A percentile compares a stretch with the other conserved stretches of the same genome.
phyloP scores from a whole-genome alignment of 2,329 filamentous ascomycete species.

The Penicillium sp. region DNA sequence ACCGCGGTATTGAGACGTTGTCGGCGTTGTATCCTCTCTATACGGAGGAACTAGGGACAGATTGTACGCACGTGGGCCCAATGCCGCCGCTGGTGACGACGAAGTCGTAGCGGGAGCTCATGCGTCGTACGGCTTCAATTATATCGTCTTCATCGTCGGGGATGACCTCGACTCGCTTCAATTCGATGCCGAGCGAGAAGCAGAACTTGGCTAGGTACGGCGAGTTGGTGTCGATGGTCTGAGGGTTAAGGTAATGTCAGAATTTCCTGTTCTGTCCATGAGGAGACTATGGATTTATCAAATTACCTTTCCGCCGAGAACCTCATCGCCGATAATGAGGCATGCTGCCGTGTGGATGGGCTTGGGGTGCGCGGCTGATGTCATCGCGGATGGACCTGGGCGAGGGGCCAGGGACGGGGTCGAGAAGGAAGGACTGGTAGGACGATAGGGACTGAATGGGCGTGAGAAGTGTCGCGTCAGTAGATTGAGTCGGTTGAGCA shows the following conservation, averaged over 20 bases:
- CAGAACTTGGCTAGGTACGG: conserved; percentile 58
- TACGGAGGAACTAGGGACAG: neutral
- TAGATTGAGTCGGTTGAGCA: conserved; percentile 70
- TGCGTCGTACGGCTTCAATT: conserved; percentile 71
- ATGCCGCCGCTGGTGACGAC: conserved; percentile 94
- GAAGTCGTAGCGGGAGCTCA: conserved; percentile 86
- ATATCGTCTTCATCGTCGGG: conserved; percentile 88
- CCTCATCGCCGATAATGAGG: conserved; percentile 94
- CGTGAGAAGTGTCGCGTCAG: conserved; percentile 62
- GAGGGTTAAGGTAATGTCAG: neutral
- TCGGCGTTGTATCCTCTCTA: neutral
- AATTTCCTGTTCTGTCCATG: neutral
- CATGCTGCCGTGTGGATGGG: conserved; percentile 83
- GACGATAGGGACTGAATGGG: conserved; percentile 47
- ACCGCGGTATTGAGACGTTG: neutral
- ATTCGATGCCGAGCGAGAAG: conserved; percentile 55
- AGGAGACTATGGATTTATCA: neutral
- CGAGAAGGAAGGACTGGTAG: conserved; percentile 41
- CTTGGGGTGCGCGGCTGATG: conserved; percentile 40
- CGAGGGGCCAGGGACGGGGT: conserved; percentile 18
- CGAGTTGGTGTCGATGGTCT: conserved; percentile 61
- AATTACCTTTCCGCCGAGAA: conserved; percentile 81
- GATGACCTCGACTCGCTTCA: conserved; percentile 87
- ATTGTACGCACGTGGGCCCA: conserved; percentile 67
- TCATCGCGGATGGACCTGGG: conserved; percentile 30